These are phyloP conservation scores for Claviceps sp. DNA, from an alignment of 2,329 filamentous ascomycete genomes.

Conservation along the genomic window DNA sequence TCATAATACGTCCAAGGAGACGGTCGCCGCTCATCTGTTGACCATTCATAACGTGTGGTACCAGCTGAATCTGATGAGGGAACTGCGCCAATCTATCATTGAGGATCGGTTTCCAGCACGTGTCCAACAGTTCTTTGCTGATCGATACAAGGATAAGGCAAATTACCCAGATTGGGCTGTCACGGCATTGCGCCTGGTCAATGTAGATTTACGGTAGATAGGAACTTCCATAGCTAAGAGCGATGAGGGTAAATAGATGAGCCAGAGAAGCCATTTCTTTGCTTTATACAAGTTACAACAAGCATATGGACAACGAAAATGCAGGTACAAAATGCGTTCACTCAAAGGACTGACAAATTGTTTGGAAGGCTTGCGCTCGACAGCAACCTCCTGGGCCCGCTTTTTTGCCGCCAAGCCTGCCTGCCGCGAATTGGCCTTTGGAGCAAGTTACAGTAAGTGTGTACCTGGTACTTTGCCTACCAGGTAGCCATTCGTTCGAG, in stretches of 20 bases:
- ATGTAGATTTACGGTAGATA: constrained; percentile 43
- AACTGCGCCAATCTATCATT: constrained; percentile 62
- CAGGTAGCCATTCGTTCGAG: no score
- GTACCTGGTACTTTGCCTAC: no score
- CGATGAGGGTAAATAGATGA: background rate
- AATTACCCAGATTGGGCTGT: constrained; percentile 77
- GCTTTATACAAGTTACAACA: no score
- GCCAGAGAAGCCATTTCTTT: no score
- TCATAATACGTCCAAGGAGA: constrained; percentile 89
- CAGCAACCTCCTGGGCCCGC: no score
- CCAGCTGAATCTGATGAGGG: constrained; percentile 70
- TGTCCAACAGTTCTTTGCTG: constrained; percentile 62
- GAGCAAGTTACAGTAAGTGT: no score
- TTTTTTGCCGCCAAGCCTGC: no score
- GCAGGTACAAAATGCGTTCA: no score
- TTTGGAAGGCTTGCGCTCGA: no score
- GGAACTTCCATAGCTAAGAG: background rate
- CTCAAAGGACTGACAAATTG: no score
- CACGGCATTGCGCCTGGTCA: constrained; percentile 63
- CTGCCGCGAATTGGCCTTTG: no score
- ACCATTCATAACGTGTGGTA: constrained; percentile 97
- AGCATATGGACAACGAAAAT: no score
- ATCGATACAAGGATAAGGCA: constrained; percentile 49
- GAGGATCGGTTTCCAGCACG: constrained; percentile 71
- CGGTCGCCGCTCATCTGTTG: constrained; percentile 69